Evolutionary conservation across 345 rosid species (phyloP), one percentile per base, ranked within the genome.

Genomic region (Salix udensis): DNA sequence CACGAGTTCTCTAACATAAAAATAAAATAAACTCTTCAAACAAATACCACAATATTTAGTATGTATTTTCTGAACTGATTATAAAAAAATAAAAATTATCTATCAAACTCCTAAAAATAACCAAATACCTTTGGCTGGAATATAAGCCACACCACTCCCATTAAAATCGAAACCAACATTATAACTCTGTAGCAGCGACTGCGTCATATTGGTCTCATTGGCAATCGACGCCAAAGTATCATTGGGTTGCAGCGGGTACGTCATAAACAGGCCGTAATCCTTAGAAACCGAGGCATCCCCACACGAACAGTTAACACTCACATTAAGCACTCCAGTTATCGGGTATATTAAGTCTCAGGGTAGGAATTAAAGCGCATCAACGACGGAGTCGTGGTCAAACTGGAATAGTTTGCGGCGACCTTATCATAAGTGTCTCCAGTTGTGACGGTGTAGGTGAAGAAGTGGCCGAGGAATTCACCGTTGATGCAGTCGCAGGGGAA

Each of bases 261-360:
- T 90, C 23, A 81, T 36, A 64, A 93, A 91, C 85, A 93, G 68
- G 15, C 97, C 94, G 62, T 86, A 91, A 1, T 83, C 84, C 76
- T 82, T 83, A 0, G 93, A 89, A 53, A 91, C 82, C 0, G 15
- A 11, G 34, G 80, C 77, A 40, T 88, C 60, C 30, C 96, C 97
- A 69, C 97, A 91, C 31, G 94, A 91, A 68, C 97, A 93, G 58
- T 88, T 93, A 67, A 93, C 97, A 6, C 81, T 82, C 19, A 93
- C 97, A 19, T 86, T 81, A 21, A 93, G 75, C 66, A 39, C 68
- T 15, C 82, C 85, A 19, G 53, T 2, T 2, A 18, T 30, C 79
- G 11, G 93, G 97, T 37, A 93, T 90, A 5, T 50, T 78, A 7
- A 0, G 50, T 24, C 11, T 72, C 55, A 11, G 73, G 68, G 74